Conservation (phyloP, 352 stramenopile species). For the Phytophthora crassamura region DNA sequence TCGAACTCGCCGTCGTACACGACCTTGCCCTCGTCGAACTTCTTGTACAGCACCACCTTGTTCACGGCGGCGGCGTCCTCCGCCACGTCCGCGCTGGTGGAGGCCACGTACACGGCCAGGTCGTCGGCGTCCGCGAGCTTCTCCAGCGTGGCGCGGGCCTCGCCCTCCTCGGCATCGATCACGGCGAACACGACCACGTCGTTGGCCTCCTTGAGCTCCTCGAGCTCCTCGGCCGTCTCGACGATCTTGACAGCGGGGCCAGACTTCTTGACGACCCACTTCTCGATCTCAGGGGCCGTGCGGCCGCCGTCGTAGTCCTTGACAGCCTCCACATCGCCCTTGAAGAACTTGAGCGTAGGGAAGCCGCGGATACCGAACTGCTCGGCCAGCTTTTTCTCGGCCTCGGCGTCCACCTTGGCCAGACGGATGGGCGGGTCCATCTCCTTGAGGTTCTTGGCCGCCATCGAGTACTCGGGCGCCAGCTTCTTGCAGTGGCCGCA, state of each 20-base stretch:
- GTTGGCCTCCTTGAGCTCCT: slow-evolving; percentile 80
- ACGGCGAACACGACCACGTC: slow-evolving; percentile 89
- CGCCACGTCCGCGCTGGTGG: slow-evolving; percentile 68
- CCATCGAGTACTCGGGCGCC: slow-evolving; percentile 88
- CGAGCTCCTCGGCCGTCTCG: slow-evolving; percentile 71
- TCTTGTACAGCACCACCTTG: slow-evolving; percentile 85
- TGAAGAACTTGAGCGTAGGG: slow-evolving; percentile 95
- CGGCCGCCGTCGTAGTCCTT: slow-evolving; percentile 92
- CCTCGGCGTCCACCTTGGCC: slow-evolving; percentile 91
- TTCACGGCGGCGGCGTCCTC: slow-evolving; percentile 63
- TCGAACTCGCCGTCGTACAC: slow-evolving; percentile 81
- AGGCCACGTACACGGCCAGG: slow-evolving; percentile 80
- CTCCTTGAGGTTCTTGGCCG: slow-evolving; percentile 83
- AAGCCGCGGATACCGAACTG: slow-evolving; percentile 89
- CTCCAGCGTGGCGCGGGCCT: slow-evolving; percentile 70
- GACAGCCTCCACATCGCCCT: slow-evolving; percentile 74
- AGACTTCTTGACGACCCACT: slow-evolving; percentile 93
- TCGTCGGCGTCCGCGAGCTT: slow-evolving; percentile 81
- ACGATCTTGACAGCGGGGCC: slow-evolving; percentile 89
- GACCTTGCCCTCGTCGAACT: slow-evolving; percentile 88
- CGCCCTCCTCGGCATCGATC: slow-evolving; percentile 81
- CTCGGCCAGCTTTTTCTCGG: slow-evolving; percentile 78
- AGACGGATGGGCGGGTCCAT: slow-evolving; percentile 79
- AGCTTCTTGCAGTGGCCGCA: slow-evolving; percentile 90
- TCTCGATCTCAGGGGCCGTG: slow-evolving; percentile 87